Evolutionary conservation across 768 basidiomycete species (phyloP).

Genomic region (Kwoniella sp.): DNA sequence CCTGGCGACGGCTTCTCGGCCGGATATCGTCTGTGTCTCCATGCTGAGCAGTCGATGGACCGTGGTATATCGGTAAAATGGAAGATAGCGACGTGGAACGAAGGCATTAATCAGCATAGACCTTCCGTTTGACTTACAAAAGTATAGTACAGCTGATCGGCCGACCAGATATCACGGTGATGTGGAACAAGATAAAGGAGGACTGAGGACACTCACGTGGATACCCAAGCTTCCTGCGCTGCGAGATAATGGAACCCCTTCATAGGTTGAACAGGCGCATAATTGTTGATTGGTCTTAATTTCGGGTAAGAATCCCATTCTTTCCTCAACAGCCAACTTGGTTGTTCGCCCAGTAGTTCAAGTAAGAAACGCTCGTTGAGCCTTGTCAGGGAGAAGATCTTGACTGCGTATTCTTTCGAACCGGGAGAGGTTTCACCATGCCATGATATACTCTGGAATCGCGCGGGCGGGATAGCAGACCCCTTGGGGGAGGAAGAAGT

Average conservation of each 20-base stretch:
- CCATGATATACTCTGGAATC: slow-evolving; percentile 86
- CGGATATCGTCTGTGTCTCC: slow-evolving; percentile 86
- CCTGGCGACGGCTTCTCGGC: slow-evolving; percentile 79
- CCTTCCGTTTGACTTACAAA: too few species aligned
- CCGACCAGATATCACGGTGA: too few species aligned
- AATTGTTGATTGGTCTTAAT: slow-evolving; percentile 66
- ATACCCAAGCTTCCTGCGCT: slow-evolving; percentile 79
- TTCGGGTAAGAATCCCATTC: slow-evolving; percentile 59
- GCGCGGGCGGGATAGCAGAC: slow-evolving; percentile 61
- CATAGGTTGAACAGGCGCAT: slow-evolving; percentile 77
- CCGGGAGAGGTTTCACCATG: slow-evolving; percentile 62
- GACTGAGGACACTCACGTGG: too few species aligned
- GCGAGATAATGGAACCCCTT: slow-evolving; percentile 86
- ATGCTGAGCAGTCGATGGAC: too few species aligned
- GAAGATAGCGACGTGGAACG: not conserved
- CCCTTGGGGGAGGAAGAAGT: slow-evolving; percentile 64
- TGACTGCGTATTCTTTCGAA: slow-evolving; percentile 71
- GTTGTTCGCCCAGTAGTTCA: slow-evolving; percentile 64
- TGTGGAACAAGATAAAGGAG: too few species aligned
- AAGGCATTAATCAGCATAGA: not conserved
- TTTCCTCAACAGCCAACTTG: slow-evolving; percentile 82
- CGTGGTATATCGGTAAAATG: too few species aligned
- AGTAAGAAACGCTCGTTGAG: slow-evolving; percentile 72
- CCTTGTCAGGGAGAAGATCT: slow-evolving; percentile 75
- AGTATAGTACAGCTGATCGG: too few species aligned